A percentile compares a stretch with the other conserved stretches of the same genome.
Conservation (phyloP, 2,329 filamentous ascomycete species). For the Botrytis cinerea region DNA sequence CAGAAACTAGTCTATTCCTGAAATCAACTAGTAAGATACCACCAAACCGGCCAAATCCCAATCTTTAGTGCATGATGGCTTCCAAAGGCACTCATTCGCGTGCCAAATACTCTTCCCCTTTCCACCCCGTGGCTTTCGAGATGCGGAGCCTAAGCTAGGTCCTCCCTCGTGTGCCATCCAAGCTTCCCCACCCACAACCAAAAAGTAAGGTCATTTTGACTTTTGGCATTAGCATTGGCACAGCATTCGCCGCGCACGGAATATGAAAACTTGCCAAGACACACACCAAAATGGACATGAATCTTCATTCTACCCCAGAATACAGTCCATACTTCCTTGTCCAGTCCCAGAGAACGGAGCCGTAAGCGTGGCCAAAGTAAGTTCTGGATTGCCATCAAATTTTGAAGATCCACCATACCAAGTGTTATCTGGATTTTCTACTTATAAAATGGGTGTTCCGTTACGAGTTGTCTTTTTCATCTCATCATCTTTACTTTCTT, state of each 20-base stretch:
- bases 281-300: background rate
- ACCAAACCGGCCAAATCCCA: constrained; percentile 1
- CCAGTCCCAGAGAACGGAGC: background rate
- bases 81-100: background rate
- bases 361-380: constrained; percentile 3
- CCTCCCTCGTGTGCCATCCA: background rate
- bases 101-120: background rate
- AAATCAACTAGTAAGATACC: background rate
- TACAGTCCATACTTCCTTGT: background rate
- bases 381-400: background rate
- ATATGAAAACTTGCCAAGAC: background rate
- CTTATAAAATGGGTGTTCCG: constrained; percentile 52
- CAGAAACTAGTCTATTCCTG: background rate
- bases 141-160: background rate
- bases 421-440: constrained; percentile 45
- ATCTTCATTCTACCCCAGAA: constrained; percentile 20
- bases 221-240: background rate
- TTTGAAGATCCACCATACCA: constrained; percentile 17
- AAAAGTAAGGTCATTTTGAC: background rate
- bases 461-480: constrained; percentile 50
- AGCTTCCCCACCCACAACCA: background rate
- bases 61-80: background rate
- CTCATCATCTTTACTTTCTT: constrained; percentile 23
- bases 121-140: background rate
- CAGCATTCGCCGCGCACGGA: background rate